Conservation (phyloP, 2,329 filamentous ascomycete genomes). For the Zasmidium angulare region DNA sequence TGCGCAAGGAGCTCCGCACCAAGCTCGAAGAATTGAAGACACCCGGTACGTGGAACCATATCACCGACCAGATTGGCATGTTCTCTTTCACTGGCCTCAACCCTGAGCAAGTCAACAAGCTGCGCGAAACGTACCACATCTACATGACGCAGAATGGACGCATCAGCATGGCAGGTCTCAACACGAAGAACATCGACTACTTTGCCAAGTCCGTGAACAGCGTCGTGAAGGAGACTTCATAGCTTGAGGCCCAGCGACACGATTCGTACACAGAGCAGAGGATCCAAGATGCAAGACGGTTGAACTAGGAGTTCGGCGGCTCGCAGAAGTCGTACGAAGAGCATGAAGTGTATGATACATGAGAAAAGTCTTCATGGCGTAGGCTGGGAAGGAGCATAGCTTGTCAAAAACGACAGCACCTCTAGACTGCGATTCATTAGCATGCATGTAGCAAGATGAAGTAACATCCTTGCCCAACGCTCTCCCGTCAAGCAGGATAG, state of each 20-base stretch:
- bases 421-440: background rate
- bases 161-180: conserved; percentile 97
- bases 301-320: background rate
- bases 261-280: background rate
- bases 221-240: conserved; percentile 63
- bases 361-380: background rate
- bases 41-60: conserved; percentile 92
- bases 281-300: background rate
- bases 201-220: conserved; percentile 86
- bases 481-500: background rate
- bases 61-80: conserved; percentile 99
- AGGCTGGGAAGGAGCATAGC: too few species aligned
- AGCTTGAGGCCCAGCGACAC: background rate
- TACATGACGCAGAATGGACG: conserved; percentile 98
- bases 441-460: background rate
- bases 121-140: conserved; percentile 70
- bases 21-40: conserved; percentile 84
- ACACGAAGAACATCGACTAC: conserved; percentile 88
- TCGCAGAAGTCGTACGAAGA: background rate
- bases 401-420: too few species aligned
- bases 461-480: too few species aligned
- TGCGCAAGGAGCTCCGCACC: conserved; percentile 74
- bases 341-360: background rate
- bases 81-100: conserved; percentile 87
- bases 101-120: conserved; percentile 69